Base-by-base conservation (phyloP, 2,329 filamentous ascomycete species). In the Nemania sp. region DNA sequence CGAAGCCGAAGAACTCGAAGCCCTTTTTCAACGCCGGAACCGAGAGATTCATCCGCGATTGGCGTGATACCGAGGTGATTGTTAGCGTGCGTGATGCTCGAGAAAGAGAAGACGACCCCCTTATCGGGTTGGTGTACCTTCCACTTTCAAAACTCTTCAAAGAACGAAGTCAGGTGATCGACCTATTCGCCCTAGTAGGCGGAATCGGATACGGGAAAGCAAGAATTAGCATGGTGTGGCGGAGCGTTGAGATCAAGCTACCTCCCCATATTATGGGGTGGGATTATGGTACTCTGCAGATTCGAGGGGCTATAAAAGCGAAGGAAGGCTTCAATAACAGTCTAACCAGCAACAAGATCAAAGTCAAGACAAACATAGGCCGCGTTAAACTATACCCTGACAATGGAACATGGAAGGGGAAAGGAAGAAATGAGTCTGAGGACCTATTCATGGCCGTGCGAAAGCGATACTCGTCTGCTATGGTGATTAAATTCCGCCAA, bases 1-100 rank as follows among this genome's bases (percentile, higher is more conserved):
- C 88, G 0, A 91, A 91, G 70, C 88, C 88, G 1, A 89, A 90
- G 72, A 90, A 90, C 57, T 80, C 84, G 0, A 90, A 89, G 63
- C 88, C 88, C 0, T 91, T 90, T 69, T 91, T 88, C 76, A 91
- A 91, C 60, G 88, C 88, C 2, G 86, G 86, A 5, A 89, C 83
- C 2, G 88, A 91, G 67, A 80, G 86, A 5, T 89, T 90, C 59
- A 78, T 91, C 33, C 76, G 82, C 11, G 84, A 91, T 66, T 90
- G 86, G 80, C 76, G 75, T 14, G 82, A 78, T 11, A 80, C 84
- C 1, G 86, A 90, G 66, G 75, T 90, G 26, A 85, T 88, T 59
- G 73, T 91, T 24, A 77, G 80, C 1, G 86, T 90, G 1, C 80
- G 86, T 9, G 88, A 91, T 65, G 76, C 82, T 17, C 78, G 87